These are phyloP conservation scores for Schizosaccharomyces lindneri DNA, from an alignment of 805 yeast species.

Conservation along the genomic window DNA sequence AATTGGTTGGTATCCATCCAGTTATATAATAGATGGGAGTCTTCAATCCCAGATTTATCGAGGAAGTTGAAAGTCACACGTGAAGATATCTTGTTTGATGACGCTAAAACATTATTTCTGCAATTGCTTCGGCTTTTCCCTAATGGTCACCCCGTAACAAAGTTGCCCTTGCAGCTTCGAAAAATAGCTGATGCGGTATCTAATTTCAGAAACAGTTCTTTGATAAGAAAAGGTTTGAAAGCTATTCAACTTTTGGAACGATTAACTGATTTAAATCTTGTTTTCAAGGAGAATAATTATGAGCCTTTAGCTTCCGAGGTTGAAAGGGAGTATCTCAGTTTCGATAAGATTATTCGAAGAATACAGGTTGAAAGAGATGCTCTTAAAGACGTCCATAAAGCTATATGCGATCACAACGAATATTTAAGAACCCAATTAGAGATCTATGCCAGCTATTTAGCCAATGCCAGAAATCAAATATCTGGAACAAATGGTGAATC, in stretches of 20 bases:
- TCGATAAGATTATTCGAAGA: conserved; percentile 14
- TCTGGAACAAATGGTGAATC: conserved; percentile 9
- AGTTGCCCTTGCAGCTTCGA: conserved; percentile 11
- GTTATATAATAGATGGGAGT: conserved; percentile 14
- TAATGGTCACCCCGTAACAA: conserved; percentile 8
- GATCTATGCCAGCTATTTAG: conserved; percentile 15
- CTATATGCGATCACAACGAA: conserved; percentile 16
- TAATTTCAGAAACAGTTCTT: conserved; percentile 9
- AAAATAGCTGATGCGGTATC: conserved; percentile 15
- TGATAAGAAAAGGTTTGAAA: conserved; percentile 14
- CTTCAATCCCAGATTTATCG: conserved; percentile 12
- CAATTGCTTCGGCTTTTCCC: conserved; percentile 16
- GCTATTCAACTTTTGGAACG: conserved; percentile 13
- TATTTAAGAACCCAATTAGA: conserved; percentile 15
- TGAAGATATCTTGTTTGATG: conserved; percentile 14
- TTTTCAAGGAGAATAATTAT: neutral
- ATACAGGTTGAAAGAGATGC: conserved; percentile 13
- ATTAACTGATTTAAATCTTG: conserved; percentile 7
- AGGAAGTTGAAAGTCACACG: conserved; percentile 11
- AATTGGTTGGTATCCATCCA: conserved; percentile 14
- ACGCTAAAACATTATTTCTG: conserved; percentile 15
- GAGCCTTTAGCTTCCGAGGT: conserved; percentile 14
- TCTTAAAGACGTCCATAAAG: conserved; percentile 13
- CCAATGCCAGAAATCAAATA: conserved; percentile 14
- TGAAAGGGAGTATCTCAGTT: conserved; percentile 14